Conservation (phyloP, 1,139 yeast genomes). For the Magnusiomyces magnusii region DNA sequence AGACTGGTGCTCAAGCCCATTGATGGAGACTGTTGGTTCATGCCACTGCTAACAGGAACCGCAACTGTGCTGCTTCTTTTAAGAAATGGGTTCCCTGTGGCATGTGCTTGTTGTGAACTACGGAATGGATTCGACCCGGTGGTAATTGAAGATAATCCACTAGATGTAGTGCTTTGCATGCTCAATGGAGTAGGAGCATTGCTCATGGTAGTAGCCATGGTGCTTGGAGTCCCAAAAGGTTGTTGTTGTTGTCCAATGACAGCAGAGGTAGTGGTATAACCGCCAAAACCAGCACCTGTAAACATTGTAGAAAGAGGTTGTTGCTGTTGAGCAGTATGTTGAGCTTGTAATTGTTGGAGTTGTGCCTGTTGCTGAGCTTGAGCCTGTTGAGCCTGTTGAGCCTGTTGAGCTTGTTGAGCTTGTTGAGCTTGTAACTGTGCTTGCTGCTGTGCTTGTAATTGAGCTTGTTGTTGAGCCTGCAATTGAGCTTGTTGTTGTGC, state of each 20-base stretch:
- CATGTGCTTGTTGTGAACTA: constrained; percentile 11
- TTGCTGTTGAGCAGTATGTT: constrained; percentile 12
- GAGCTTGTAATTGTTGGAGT: constrained; percentile 17
- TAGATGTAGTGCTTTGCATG: constrained; percentile 23
- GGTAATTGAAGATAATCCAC: constrained; percentile 17
- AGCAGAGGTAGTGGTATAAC: constrained; percentile 33
- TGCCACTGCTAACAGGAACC: constrained; percentile 17
- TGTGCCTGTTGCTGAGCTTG: constrained; percentile 23
- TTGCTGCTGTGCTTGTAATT: constrained; percentile 21
- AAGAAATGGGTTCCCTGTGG: constrained; percentile 26
- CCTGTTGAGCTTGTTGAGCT: constrained; percentile 10
- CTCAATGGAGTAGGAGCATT: constrained; percentile 21
- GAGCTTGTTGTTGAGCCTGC: constrained; percentile 20
- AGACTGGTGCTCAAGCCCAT: background rate
- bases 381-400: constrained; percentile 14
- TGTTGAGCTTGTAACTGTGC: constrained; percentile 19
- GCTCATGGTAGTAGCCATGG: constrained; percentile 18
- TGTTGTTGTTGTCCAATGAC: constrained; percentile 20
- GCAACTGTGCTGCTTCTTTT: constrained; percentile 18
- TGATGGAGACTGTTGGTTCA: constrained; percentile 4
- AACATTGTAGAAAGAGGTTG: constrained; percentile 23
- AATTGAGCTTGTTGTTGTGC: constrained; percentile 21
- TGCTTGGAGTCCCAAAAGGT: constrained; percentile 13
- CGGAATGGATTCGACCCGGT: constrained; percentile 32
- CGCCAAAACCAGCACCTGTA: constrained; percentile 57